Evolutionary conservation across 2,329 filamentous ascomycete genomes (phyloP), one percentile per base, ranked within the genome.

Genomic region (Fusarium cyanostomum): DNA sequence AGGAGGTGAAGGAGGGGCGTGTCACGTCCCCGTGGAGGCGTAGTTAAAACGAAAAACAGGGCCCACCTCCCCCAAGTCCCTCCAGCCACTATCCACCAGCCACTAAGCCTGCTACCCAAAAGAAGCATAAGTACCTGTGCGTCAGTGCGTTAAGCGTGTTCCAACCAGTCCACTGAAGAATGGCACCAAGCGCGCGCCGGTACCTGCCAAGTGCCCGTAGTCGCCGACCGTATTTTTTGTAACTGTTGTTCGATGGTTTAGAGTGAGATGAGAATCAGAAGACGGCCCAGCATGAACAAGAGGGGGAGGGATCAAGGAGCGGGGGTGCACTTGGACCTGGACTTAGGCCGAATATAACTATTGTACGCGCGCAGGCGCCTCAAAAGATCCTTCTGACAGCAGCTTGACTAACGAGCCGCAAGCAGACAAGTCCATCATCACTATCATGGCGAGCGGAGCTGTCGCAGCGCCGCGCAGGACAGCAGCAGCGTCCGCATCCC

Each of bases 1-100:
- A 43, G n/a, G 28, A 27, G 30, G 16, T 27, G 30, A 42, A 31
- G 26, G 21, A 46, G 58, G 44, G 56, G 49, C 6, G 26, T 50
- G 38, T 8, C 3, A 12, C 2, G 9, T 2, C 2, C 4, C 11
- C 24, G 15, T 38, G 33, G 33, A 41, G 56, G 41, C 28, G 41
- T 57, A 26, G 7, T 4, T 11, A 2, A 38, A 55, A 12, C 8
- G 46, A 26, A 39, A 12, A 6, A 16, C 10, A 18, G 24, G n/a
- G 4, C 34, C 52, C 24, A 21, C 35, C 34, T 39, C 52, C 39
- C n/a, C 27, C 26, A 35, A 12, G 13, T 12, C 26, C 26, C 13
- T 42, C 39, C 39, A 42, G 26, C 39, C 39, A 42, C 39, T 24
- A 28, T 21, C 39, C 24, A 10, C 39, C n/a, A 13, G 12, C 37